Evolutionary conservation across 768 basidiomycete genomes (phyloP).

Genomic region (Grammothele lineata): DNA sequence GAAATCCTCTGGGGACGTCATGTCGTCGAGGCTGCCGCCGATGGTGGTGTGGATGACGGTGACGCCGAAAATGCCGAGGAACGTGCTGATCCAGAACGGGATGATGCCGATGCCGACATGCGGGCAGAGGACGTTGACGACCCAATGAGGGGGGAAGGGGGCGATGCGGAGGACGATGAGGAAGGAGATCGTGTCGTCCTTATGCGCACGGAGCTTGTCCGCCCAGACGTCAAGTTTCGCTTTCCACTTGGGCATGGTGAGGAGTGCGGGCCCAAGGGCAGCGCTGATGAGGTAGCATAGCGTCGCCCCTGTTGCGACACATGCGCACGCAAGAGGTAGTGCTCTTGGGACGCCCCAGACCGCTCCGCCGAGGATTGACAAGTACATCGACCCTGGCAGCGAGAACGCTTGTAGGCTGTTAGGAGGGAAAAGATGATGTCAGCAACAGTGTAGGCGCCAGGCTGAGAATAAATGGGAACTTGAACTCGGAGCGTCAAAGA

Average conservation of each 20-base stretch:
- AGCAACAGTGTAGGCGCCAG: neutral
- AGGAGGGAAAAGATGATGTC: no score
- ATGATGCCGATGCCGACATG: slow-evolving; percentile 85
- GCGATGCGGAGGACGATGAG: slow-evolving; percentile 93
- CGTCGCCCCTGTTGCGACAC: slow-evolving; percentile 86
- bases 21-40: slow-evolving; percentile 87
- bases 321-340: slow-evolving; percentile 85
- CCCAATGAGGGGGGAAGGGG: slow-evolving; percentile 95
- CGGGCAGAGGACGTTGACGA: slow-evolving; percentile 88
- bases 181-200: slow-evolving; percentile 84
- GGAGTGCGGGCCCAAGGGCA: slow-evolving; percentile 87
- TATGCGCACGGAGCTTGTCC: slow-evolving; percentile 70
- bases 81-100: slow-evolving; percentile 88
- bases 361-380: slow-evolving; percentile 93
- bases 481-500: no score
- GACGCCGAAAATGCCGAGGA: slow-evolving; percentile 87
- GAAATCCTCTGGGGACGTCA: slow-evolving; percentile 93
- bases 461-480: neutral
- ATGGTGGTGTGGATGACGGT: slow-evolving; percentile 95
- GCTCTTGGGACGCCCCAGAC: slow-evolving; percentile 90
- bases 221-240: slow-evolving; percentile 79
- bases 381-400: slow-evolving; percentile 95
- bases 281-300: slow-evolving; percentile 92
- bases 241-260: slow-evolving; percentile 83
- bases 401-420: slow-evolving; percentile 94